Base-by-base conservation (phyloP, 2,329 filamentous ascomycete species). In the Neoarthrinium moseri region DNA sequence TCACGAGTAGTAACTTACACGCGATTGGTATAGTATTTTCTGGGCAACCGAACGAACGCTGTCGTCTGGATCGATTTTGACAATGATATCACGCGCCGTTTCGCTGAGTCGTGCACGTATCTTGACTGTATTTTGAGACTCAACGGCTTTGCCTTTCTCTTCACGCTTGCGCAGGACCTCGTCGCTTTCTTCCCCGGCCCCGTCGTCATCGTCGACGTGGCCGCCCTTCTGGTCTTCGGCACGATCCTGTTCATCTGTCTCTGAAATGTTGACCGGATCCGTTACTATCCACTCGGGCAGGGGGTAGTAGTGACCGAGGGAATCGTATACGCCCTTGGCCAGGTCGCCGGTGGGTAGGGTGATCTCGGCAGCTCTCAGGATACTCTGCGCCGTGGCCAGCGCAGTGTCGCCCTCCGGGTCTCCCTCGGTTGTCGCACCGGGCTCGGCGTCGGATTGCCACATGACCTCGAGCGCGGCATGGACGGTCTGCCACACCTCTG, bases 401-500 rank as follows among this genome's bases (percentile, higher is more conserved):
- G 63, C 73, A 8, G 68, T 59, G 4, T 60, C 57, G 4, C 62
- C 64, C 29, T 70, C 69, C 20, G 67, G 65, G 7, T 56, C 53
- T 6, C 54, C 53, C 3, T 53, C 50, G 40, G 50, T 7, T 26
- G 48, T 11, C 37, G 69, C 66, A 29, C 73, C 54, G 23, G 71
- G 61, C 8, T 42, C 48, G 4, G 44, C 27, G 20, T 80, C 75
- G 1, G 76, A 72, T 10, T 75, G 74, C 70, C 86, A 86, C 50
- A 96, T 64, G 6, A 88, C 70, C 50, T 87, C 79, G 15, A 90
- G 74, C 0, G 84, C 86, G 1, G 82, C 72, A 36, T 78, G 77
- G 12, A 96, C 66, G 1, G 88, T 85, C 55, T 81, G 81, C 92
- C 92, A 97, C 21, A 94, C 78, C 65, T 96, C 89, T 4, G 77